phyloP scores from a whole-genome alignment of 179 eudicot genomes.

The Beta lomatogona region DNA sequence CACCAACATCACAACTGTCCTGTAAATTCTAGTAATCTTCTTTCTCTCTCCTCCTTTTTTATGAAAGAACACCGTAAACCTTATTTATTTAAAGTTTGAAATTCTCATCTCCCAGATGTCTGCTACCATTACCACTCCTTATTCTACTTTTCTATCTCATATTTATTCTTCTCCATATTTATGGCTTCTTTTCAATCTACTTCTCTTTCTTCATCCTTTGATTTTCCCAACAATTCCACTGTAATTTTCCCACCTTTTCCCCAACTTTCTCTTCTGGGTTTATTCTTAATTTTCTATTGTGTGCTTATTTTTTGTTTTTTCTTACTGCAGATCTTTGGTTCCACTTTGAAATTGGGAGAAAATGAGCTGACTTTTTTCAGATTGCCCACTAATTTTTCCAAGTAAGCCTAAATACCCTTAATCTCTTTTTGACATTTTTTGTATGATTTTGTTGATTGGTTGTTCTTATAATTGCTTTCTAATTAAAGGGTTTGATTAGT shows the following conservation, averaged over 20 bases:
- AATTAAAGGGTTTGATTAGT: neutral
- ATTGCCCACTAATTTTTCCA: slow-evolving; percentile 28
- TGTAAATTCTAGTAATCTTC: no score
- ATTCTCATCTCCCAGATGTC: slow-evolving; percentile 26
- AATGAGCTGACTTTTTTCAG: slow-evolving; percentile 30
- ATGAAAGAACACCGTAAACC: neutral
- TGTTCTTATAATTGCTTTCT: neutral
- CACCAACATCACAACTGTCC: slow-evolving; percentile 24
- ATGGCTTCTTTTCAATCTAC: slow-evolving; percentile 36
- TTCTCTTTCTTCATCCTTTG: slow-evolving; percentile 26
- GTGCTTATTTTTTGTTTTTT: neutral
- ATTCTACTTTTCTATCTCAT: neutral
- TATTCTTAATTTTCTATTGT: slow-evolving; percentile 6
- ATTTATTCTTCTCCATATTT: slow-evolving; percentile 3
- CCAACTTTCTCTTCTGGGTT: neutral
- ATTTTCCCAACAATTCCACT: slow-evolving; percentile 4
- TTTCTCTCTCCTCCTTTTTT: neutral
- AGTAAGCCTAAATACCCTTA: slow-evolving; percentile 21
- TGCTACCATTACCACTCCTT: slow-evolving; percentile 16
- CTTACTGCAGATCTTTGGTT: slow-evolving; percentile 37
- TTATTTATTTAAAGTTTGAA: slow-evolving; percentile 19
- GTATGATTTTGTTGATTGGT: slow-evolving; percentile 1
- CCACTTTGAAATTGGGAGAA: slow-evolving; percentile 27
- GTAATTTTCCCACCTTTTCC: slow-evolving; percentile 18
- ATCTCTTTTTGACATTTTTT: neutral